phyloP scores from a whole-genome alignment of 2,329 filamentous ascomycete genomes.

The Fusarium subtropicale region DNA sequence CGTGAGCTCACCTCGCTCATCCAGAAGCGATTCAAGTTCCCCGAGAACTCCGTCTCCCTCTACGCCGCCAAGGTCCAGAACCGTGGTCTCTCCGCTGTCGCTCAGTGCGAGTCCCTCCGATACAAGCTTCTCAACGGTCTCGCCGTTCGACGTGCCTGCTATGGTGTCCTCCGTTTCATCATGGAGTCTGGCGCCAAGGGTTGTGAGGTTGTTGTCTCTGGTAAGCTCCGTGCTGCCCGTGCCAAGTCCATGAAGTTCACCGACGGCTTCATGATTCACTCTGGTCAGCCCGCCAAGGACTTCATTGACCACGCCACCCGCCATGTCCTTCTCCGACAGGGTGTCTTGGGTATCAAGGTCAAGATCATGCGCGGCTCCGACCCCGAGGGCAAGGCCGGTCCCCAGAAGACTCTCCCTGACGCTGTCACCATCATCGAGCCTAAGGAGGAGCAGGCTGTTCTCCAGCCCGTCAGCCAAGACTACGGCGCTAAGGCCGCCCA shows the following conservation, averaged over 20 bases:
- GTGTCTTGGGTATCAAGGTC: constrained; percentile 99
- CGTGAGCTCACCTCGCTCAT: constrained; percentile 99
- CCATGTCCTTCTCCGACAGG: constrained; percentile 99
- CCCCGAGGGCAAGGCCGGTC: constrained; percentile 98
- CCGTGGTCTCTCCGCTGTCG: constrained; percentile 99
- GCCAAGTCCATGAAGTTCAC: constrained; percentile 99
- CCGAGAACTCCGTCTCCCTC: constrained; percentile 99
- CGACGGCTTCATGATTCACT: constrained; percentile 99
- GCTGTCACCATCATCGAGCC: constrained; percentile 99
- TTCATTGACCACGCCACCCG: constrained; percentile 99
- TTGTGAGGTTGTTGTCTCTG: constrained; percentile 99
- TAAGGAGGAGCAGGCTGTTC: constrained; percentile 97
- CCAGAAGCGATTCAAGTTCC: constrained; percentile 99
- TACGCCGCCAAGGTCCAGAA: constrained; percentile 99
- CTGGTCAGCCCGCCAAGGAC: constrained; percentile 98
- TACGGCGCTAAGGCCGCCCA: constrained; percentile 91
- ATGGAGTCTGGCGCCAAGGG: constrained; percentile 99
- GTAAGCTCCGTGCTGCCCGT: constrained; percentile 98
- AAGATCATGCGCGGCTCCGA: constrained; percentile 99
- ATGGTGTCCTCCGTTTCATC: constrained; percentile 99
- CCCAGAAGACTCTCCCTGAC: constrained; percentile 97
- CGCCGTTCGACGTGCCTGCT: constrained; percentile 98
- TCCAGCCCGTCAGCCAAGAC: constrained; percentile 97
- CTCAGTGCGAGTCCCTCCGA: constrained; percentile 99
- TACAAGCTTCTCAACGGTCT: constrained; percentile 99